Evolutionary conservation across 768 basidiomycete species (phyloP), one percentile per base, ranked within the genome.

Genomic region (Astraeus odoratus): DNA sequence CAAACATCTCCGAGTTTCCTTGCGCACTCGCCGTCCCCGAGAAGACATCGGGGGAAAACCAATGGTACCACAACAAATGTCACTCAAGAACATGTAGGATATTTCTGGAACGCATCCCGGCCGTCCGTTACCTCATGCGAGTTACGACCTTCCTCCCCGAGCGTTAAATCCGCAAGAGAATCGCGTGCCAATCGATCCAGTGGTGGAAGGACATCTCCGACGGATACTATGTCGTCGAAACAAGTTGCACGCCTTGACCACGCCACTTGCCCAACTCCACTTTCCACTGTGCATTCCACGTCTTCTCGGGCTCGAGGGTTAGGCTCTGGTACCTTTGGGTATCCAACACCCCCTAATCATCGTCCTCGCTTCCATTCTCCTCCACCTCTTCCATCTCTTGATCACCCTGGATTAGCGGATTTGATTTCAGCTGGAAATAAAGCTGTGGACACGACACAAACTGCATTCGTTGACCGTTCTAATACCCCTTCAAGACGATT

Each of bases 321-420:
- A 12, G 48, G 42, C 29, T 47, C 51, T 22, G 65, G 55, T 44
- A 73, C 72, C 0, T 69, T 71, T 48, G 72, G 72, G 8, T 47
- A 62, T 26, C 63, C 61, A 6, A 68, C 71, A 16, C 69, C 67
- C 3, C 55, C 40, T 49, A 50, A 53, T 40, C 54, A 53, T 26
- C 10, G 39, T 47, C 40, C 47, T 52, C 16, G 51, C 48, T 30
- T 51, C 44, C 49, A 39, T 16, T 56, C 65, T 24, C 70, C 63
- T 4, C 79, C 80, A 8, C 78, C 80, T 12, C 54, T 81, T 27
- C 78, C 79, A n/a, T 67, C 76, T 13, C 68, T 80, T 23, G 62
- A 71, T 43, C 80, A 67, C 48, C 67, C 68, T 23, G 59, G 61
- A 29, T 42, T 67, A 34, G 39, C 57, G 3, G 48, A 55, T 8